Evolutionary conservation across 2,329 filamentous ascomycete genomes (phyloP).

Genomic region (Aspergillus pseudoterreus): DNA sequence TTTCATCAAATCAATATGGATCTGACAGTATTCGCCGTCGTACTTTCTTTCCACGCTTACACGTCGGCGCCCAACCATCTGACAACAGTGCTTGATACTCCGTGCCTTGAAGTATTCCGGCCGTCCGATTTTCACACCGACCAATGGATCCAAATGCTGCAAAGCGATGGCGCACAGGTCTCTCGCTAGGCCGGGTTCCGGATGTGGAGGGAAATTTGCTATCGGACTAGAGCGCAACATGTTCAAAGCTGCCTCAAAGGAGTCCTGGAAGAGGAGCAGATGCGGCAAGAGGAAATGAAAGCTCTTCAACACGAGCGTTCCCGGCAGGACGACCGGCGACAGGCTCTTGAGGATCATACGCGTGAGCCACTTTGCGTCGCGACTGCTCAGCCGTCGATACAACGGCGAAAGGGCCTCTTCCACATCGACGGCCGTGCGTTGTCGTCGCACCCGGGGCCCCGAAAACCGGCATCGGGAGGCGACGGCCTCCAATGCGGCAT

Average conservation of each 20-base stretch:
- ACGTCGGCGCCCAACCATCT: slow-evolving; percentile 56
- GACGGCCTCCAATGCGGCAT: slow-evolving; percentile 60
- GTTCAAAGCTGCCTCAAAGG: slow-evolving; percentile 59
- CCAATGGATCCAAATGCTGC: slow-evolving; percentile 48
- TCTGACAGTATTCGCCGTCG: slow-evolving; percentile 86
- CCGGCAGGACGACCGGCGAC: slow-evolving; percentile 62
- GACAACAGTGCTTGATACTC: slow-evolving; percentile 70
- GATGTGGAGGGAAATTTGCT: slow-evolving; percentile 33
- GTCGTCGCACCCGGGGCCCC: slow-evolving; percentile 55
- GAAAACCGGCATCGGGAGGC: slow-evolving; percentile 70
- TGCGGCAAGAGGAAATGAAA: slow-evolving; percentile 69
- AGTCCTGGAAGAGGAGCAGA: slow-evolving; percentile 66
- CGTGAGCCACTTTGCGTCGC: slow-evolving; percentile 83
- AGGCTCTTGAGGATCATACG: slow-evolving; percentile 75
- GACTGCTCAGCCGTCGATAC: slow-evolving; percentile 58
- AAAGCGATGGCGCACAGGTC: slow-evolving; percentile 33
- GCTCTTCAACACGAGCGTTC: slow-evolving; percentile 50
- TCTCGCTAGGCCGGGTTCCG: slow-evolving; percentile 28
- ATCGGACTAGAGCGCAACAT: slow-evolving; percentile 46
- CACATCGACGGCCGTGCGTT: slow-evolving; percentile 37
- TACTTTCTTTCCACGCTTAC: slow-evolving; percentile 80
- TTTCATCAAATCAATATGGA: slow-evolving; percentile 70
- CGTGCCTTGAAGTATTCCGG: slow-evolving; percentile 63
- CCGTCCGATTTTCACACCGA: slow-evolving; percentile 63
- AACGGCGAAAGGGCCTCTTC: slow-evolving; percentile 51